Percentiles rank a stretch among this genome's conserved stretches.
These are phyloP conservation scores for Fomitopsis pinicola DNA, from an alignment of 1,284 basidiomycete genomes.

Conservation along the genomic window DNA sequence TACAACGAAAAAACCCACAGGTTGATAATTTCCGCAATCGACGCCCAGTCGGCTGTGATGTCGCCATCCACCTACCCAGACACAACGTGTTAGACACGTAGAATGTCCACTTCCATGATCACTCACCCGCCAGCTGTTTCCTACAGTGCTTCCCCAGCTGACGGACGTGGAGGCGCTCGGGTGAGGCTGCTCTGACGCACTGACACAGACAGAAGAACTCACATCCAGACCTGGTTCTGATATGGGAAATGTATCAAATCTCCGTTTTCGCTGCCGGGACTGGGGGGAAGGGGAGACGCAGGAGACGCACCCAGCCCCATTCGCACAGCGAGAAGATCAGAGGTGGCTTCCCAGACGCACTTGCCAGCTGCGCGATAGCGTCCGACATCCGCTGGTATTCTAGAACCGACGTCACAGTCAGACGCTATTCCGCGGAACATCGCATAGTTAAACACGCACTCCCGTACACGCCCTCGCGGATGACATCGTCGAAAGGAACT, in stretches of 20 bases:
- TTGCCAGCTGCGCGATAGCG: slow-evolving; percentile 36
- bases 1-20: slow-evolving; percentile 21
- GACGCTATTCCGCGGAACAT: background rate
- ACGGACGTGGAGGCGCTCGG: background rate
- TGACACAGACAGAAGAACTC: slow-evolving; percentile 10
- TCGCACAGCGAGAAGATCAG: slow-evolving; percentile 45
- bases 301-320: slow-evolving; percentile 40
- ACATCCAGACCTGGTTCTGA: slow-evolving; percentile 43
- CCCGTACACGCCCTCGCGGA: slow-evolving; percentile 39
- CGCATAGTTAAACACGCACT: slow-evolving; percentile 29
- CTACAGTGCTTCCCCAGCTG: slow-evolving; percentile 37
- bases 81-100: slow-evolving; percentile 2
- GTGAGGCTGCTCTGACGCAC: background rate
- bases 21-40: slow-evolving; percentile 37
- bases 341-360: slow-evolving; percentile 31
- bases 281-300: slow-evolving; percentile 16
- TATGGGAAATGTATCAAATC: background rate
- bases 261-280: background rate
- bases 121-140: slow-evolving; percentile 40
- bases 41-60: slow-evolving; percentile 30
- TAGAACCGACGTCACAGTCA: slow-evolving; percentile 10
- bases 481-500: slow-evolving; percentile 44
- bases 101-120: slow-evolving; percentile 2
- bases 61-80: slow-evolving; percentile 17
- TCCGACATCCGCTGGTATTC: slow-evolving; percentile 44